Percentiles rank a stretch among this genome's conserved stretches.
These are phyloP conservation scores for Lippia alba DNA, from an alignment of 305 asterid genomes.

Conservation along the genomic window DNA sequence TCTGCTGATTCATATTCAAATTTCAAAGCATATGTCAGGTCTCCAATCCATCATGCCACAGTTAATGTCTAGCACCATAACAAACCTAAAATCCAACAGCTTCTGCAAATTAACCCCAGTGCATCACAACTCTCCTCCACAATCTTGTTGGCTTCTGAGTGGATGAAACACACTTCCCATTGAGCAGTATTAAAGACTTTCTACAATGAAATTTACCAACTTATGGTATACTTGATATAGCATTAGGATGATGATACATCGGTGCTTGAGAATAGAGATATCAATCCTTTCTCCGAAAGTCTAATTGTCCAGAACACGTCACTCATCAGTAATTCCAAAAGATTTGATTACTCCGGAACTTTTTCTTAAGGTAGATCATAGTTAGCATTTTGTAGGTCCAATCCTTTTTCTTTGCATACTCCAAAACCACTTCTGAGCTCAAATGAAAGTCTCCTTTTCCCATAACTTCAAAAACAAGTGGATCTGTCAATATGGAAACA, in stretches of 20 bases:
- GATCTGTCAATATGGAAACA: constrained; percentile 64
- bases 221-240: constrained; percentile 12
- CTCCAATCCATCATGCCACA: constrained; percentile 6
- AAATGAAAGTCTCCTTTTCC: constrained; percentile 94
- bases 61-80: constrained; percentile 12
- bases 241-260: not conserved
- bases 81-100: constrained; percentile 4
- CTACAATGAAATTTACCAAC: not conserved
- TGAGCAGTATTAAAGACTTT: constrained; percentile 6
- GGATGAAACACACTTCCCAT: not conserved
- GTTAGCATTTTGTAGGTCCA: constrained; percentile 76
- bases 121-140: constrained; percentile 1
- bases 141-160: not conserved
- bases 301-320: not conserved
- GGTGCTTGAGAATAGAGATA: constrained; percentile 2
- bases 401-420: constrained; percentile 44
- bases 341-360: constrained; percentile 64
- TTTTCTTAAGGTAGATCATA: constrained; percentile 67
- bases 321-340: constrained; percentile 87
- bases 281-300: constrained; percentile 12
- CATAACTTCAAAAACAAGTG: constrained; percentile 71
- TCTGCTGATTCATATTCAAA: constrained; percentile 9
- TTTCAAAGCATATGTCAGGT: constrained; percentile 5
- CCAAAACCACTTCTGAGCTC: constrained; percentile 65
- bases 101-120: not conserved